Evolutionary conservation across 2,329 filamentous ascomycete species (phyloP).

Genomic region (Monosporascus sp.): DNA sequence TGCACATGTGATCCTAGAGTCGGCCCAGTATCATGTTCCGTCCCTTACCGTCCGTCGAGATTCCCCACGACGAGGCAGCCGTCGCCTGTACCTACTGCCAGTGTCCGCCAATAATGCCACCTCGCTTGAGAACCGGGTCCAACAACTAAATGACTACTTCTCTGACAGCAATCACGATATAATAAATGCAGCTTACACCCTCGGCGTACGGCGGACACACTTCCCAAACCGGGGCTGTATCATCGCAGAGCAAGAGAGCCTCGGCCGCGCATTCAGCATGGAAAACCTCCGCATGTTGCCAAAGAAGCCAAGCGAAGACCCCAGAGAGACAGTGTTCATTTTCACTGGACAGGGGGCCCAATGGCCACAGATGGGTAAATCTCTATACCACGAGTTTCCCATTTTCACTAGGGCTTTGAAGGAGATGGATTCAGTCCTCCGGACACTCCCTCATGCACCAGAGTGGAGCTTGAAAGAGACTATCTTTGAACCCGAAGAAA

Average conservation of each 20-base stretch:
- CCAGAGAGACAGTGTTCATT: conserved; percentile 7
- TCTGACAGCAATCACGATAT: neutral
- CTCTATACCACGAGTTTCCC: conserved; percentile 11
- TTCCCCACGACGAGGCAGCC: too few relatives aligned
- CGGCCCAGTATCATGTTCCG: neutral
- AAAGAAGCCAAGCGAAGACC: neutral
- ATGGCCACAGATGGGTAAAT: conserved; percentile 20
- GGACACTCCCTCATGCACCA: neutral
- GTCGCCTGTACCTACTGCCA: neutral
- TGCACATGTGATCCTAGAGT: conserved; percentile 1
- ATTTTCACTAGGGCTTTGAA: conserved; percentile 6
- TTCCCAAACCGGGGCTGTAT: neutral
- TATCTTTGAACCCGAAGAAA: neutral
- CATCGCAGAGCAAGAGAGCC: neutral
- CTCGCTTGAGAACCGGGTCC: neutral
- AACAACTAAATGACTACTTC: neutral
- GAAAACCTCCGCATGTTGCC: neutral
- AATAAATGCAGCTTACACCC: neutral
- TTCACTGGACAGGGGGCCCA: conserved; percentile 23
- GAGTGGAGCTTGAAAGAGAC: neutral
- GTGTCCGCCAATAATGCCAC: neutral
- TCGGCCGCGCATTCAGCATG: neutral
- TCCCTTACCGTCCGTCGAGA: too few relatives aligned
- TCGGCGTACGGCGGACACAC: neutral
- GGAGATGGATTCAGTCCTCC: neutral